Conservation (phyloP, 2,329 filamentous ascomycete species). For the Onygenales sp. region DNA sequence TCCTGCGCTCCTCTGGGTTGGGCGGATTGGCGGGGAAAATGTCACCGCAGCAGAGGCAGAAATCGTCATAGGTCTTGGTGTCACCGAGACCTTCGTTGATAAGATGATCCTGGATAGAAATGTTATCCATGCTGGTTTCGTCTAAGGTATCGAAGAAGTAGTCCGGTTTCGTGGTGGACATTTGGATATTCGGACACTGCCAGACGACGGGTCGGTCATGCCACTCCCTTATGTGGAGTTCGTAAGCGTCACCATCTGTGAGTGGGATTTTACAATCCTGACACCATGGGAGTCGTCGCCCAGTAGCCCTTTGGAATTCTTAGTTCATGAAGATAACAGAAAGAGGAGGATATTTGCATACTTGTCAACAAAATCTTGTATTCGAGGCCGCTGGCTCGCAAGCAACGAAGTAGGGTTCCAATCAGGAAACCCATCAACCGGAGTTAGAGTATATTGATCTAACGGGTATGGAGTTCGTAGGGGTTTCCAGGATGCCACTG, state of each 20-base stretch:
- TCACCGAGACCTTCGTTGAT: neutral
- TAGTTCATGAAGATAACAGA: neutral
- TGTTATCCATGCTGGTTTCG: neutral
- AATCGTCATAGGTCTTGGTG: constrained; percentile 5
- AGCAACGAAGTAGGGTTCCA: constrained; percentile 5
- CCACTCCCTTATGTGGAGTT: constrained; percentile 7
- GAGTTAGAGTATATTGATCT: constrained; percentile 5
- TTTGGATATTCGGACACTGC: constrained; percentile 5
- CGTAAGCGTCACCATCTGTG: neutral
- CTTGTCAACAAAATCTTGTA: constrained; percentile 4
- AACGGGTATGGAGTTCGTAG: constrained; percentile 7
- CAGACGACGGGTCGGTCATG: constrained; percentile 6
- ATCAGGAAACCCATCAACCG: constrained; percentile 5
- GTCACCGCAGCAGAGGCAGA: constrained; percentile 8
- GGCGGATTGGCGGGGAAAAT: constrained; percentile 3
- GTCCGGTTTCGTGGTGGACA: constrained; percentile 1
- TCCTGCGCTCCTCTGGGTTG: constrained; percentile 1
- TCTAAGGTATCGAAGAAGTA: constrained; percentile 4
- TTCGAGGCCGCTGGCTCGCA: constrained; percentile 4
- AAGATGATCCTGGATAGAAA: neutral
- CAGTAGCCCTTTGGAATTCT: neutral
- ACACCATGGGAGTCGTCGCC: neutral
- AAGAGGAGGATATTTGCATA: neutral
- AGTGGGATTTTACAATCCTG: constrained; percentile 5
- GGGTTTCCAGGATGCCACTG: constrained; percentile 10